Base-by-base conservation (phyloP, 2,329 filamentous ascomycete genomes). In the Scopulariopsis brevicaulis region DNA sequence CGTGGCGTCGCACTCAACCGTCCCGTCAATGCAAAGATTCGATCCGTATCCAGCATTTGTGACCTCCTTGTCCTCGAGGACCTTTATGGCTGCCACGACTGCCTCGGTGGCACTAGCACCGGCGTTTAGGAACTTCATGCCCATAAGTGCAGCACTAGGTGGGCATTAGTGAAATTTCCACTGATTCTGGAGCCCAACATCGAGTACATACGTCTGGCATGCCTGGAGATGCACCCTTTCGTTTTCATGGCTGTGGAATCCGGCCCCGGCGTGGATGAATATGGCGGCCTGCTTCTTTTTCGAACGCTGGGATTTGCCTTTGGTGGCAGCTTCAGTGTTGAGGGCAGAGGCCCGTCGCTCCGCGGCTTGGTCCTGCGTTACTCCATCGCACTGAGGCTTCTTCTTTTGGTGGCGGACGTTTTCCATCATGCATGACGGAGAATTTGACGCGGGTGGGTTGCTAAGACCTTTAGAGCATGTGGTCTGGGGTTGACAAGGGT, bases 31-130 rank as follows among this genome's bases (percentile, higher is more conserved):
- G 52, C 90, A 86, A 25, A 99, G 76, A 66, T 99, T 99, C 72
- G 94, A 99, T 53, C 95, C 94, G 68, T 89, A 97, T 0, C 94
- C 94, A 43, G 93, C 89, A 69, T 99, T 99, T 40, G 95, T 99
- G 63, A 99, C 95, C 66, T 96, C 91, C 59, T 88, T 86, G 68
- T 99, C 90, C 72, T 99, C 94, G 20, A 99, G 83, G 22, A 90
- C 78, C 64, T 87, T 89, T 65, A 99, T 84, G 34, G 94, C 90
- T 55, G 88, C 86, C 71, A 96, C 94, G 24, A 96, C 87, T 18
- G 92, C 94, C 67, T 97, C 90, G 4, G 93, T 79, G 4, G 94
- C 90, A 50, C 85, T 84, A 11, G 86, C 88, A 25, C 94, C 94
- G 62, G 81, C 82, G 65, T 82, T 87, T 60, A 99, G 76, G 60